phyloP scores from a whole-genome alignment of 306 rosid genomes.

The Castanea sativa region DNA sequence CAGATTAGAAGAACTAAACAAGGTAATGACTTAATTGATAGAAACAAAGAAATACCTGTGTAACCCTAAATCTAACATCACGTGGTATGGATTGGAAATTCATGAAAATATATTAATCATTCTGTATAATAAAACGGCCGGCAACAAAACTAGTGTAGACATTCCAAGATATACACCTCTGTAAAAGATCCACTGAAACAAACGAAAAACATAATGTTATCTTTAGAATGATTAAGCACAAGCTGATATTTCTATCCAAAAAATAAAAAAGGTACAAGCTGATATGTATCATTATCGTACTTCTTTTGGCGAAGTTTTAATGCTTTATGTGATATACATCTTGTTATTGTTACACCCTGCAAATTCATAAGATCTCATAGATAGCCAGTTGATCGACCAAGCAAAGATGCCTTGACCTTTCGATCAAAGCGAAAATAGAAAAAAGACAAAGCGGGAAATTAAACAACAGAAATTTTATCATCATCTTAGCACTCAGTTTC shows the following conservation, averaged over 20 bases:
- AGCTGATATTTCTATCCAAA: not conserved
- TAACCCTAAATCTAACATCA: conserved; percentile 12
- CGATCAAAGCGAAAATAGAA: not conserved
- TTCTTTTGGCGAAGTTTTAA: conserved; percentile 1
- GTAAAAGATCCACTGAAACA: not conserved
- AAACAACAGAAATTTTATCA: conserved; percentile 6
- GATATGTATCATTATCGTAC: not conserved
- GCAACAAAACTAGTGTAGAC: not conserved
- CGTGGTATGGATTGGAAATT: not conserved
- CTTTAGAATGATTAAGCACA: not conserved
- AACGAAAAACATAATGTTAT: not conserved
- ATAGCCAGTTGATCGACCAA: conserved; percentile 1
- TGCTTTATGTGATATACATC: conserved; percentile 18
- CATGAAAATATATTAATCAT: not conserved
- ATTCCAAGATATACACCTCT: not conserved
- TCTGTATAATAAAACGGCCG: not conserved
- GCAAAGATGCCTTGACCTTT: conserved; percentile 13
- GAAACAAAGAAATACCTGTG: not conserved
- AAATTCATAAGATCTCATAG: conserved; percentile 8
- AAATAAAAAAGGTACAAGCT: no score
- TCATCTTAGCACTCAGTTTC: conserved; percentile 1
- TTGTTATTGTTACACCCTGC: conserved; percentile 28
- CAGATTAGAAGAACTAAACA: conserved; percentile 5
- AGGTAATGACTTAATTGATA: not conserved
- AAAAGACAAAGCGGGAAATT: conserved; percentile 1